phyloP scores from a whole-genome alignment of 805 yeast genomes.

The Scheffersomyces coipomensis region DNA sequence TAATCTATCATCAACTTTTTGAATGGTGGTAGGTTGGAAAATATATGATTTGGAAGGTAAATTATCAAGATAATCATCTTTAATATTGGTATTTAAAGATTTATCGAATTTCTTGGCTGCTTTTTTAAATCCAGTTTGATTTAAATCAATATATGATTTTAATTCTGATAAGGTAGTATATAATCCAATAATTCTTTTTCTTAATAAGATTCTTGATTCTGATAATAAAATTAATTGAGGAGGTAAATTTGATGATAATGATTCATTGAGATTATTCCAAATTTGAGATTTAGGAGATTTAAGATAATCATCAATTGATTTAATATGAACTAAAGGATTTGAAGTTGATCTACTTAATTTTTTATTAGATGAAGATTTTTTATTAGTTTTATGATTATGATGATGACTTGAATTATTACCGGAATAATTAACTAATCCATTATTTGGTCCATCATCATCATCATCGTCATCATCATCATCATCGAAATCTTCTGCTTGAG shows the following conservation, averaged over 20 bases:
- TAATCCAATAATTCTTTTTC: constrained; percentile 44
- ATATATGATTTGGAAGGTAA: constrained; percentile 41
- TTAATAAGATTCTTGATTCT: constrained; percentile 49
- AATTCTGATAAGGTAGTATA: constrained; percentile 48
- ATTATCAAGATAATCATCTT: constrained; percentile 44
- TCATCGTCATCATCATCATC: constrained; percentile 31
- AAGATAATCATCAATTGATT: constrained; percentile 31
- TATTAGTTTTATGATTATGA: background rate
- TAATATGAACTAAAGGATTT: constrained; percentile 8
- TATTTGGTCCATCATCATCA: constrained; percentile 11
- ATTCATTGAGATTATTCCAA: constrained; percentile 26
- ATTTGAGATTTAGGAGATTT: constrained; percentile 34
- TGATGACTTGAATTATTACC: constrained; percentile 1
- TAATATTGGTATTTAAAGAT: constrained; percentile 42
- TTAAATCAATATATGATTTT: constrained; percentile 50
- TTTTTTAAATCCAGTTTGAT: constrained; percentile 52
- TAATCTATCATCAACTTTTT: constrained; percentile 29
- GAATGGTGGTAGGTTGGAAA: constrained; percentile 33
- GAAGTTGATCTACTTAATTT: constrained; percentile 7
- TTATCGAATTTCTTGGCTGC: constrained; percentile 55
- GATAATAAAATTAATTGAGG: constrained; percentile 37
- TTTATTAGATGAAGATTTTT: background rate
- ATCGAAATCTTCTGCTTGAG: constrained; percentile 27
- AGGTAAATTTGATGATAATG: constrained; percentile 21
- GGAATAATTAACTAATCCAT: constrained; percentile 6